Percentiles rank a stretch among this genome's conserved stretches.
Conservation (phyloP, 805 yeast genomes). For the Clavispora fructus region DNA sequence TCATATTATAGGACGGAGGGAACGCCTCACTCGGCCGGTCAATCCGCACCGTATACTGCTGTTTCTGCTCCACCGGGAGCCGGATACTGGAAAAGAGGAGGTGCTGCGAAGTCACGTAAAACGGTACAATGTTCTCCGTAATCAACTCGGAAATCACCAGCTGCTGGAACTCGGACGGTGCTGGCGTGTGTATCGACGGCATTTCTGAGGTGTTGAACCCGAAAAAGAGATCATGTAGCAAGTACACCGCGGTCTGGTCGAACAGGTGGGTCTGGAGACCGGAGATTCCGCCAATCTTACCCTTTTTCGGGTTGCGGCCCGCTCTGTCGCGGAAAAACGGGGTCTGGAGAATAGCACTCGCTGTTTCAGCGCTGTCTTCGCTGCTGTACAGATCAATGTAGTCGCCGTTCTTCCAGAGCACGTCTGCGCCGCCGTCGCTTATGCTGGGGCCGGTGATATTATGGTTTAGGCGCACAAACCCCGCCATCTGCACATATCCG, state of each 20-base stretch:
- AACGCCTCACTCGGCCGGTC: conserved; percentile 17
- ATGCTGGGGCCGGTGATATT: conserved; percentile 20
- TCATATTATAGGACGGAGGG: conserved; percentile 39
- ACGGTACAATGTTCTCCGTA: conserved; percentile 31
- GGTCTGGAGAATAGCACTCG: conserved; percentile 16
- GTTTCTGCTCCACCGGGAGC: conserved; percentile 15
- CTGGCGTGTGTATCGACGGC: conserved; percentile 3
- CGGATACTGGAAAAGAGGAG: conserved; percentile 31
- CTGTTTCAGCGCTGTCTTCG: conserved; percentile 19
- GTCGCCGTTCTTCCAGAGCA: conserved; percentile 36
- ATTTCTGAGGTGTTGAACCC: conserved; percentile 22
- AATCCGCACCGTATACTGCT: conserved; percentile 20
- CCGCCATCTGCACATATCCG: conserved; percentile 37
- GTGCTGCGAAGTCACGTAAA: conserved; percentile 36
- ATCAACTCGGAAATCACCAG: conserved; percentile 18
- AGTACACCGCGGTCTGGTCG: conserved; percentile 17
- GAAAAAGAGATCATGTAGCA: conserved; percentile 32
- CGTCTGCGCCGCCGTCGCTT: conserved; percentile 6
- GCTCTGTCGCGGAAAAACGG: conserved; percentile 19
- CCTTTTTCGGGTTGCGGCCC: conserved; percentile 9
- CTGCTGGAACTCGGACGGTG: conserved; percentile 4
- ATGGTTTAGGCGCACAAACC: conserved; percentile 35
- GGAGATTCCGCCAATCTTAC: conserved; percentile 31
- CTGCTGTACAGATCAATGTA: conserved; percentile 24
- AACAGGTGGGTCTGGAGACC: conserved; percentile 21